Conservation (phyloP, 139 green algal genomes). For the Chlorella sp. region DNA sequence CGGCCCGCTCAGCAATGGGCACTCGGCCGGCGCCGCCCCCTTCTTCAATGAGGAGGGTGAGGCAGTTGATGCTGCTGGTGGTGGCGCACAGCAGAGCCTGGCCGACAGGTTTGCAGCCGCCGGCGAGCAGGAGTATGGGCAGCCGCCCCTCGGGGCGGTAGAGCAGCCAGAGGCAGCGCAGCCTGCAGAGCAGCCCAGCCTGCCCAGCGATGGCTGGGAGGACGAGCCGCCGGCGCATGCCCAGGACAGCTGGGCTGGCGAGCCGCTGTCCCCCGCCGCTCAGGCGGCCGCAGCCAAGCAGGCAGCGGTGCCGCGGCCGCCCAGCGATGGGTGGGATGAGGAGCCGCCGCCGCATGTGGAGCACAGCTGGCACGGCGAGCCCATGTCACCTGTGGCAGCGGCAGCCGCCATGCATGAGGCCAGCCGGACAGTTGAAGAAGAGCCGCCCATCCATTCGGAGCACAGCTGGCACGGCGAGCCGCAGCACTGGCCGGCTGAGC, state of each 20-base stretch:
- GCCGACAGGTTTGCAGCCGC: slow-evolving; percentile 18
- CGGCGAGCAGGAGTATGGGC: neutral
- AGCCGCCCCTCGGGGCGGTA: neutral
- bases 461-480: slow-evolving; percentile 11
- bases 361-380: neutral
- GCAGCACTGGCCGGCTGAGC: neutral
- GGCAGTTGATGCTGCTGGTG: neutral
- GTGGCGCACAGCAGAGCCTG: slow-evolving; percentile 32
- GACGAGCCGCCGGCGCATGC: neutral
- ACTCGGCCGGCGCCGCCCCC: neutral
- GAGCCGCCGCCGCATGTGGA: too few relatives aligned
- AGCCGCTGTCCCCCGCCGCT: neutral
- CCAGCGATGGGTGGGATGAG: neutral
- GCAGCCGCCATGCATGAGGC: neutral
- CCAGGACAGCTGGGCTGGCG: neutral
- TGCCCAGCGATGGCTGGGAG: neutral
- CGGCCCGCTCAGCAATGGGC: neutral
- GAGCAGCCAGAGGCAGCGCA: neutral
- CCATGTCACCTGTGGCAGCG: neutral
- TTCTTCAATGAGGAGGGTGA: neutral
- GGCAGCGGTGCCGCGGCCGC: neutral
- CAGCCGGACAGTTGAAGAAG: neutral
- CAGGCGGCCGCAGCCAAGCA: neutral
- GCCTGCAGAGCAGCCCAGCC: neutral
- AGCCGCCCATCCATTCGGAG: neutral